Evolutionary conservation across 768 basidiomycete species (phyloP), one percentile per base, ranked within the genome.

Genomic region (Lentinula boryana): DNA sequence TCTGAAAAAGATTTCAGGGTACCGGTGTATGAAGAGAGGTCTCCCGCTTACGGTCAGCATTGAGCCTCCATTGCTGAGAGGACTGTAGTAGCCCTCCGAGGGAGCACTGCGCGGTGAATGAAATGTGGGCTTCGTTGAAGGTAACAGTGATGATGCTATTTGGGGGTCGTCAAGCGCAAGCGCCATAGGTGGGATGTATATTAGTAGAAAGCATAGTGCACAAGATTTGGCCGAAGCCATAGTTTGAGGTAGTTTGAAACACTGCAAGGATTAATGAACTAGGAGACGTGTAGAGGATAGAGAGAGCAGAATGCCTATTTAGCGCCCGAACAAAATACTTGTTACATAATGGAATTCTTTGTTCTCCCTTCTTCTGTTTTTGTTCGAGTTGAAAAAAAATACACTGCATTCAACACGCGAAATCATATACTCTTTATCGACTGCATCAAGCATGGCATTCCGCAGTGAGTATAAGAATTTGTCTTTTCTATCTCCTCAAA

Each of bases 41-140:
- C 55, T 54, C 18, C 27, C 27, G 75, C 89, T 60, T 65, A 93
- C 91, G 18, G 89, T 88, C 3, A 93, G 73, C 82, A 88, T 82
- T 61, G 77, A 79, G 0, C 93, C 93, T 5, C 89, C 88, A 40
- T 68, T 74, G 9, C 71, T 65, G 7, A 68, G 58, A 1, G 90
- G 89, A 62, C 81, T 75, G 63, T 81, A 86, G 69, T 80, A 94
- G 2, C 89, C 91, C 44, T 70, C 68, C 6, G 77, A 62, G 4
- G 86, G 83, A 13, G 82, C 75, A 58, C 70, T 75, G 60, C 74
- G 68, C 23, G 70, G 58, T 5, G 38, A 13, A 38, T 35, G 23
- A 44, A 21, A 40, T 49, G 43, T 36, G 21, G 36, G 36, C 50
- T 58, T 56, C 36, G 15, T 9, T 15, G 32, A 7, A 23, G 23